Percentiles rank a stretch among this genome's conserved stretches.
These are phyloP conservation scores for Sporisorium reilianum DNA, from an alignment of 1,284 basidiomycete genomes.

Conservation along the genomic window DNA sequence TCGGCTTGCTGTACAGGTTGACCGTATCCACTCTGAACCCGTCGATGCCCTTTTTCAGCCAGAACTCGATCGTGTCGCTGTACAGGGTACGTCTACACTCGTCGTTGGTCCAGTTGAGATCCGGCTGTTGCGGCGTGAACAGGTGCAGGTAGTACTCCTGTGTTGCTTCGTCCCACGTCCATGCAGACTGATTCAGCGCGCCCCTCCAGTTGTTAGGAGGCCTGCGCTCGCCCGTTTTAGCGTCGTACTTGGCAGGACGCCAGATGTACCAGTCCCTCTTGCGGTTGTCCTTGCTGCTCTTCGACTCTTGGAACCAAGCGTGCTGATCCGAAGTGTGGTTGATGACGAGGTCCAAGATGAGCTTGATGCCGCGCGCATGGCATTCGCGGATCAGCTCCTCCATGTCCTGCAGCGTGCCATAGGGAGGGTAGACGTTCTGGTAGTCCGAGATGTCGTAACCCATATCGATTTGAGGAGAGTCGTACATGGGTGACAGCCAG, in stretches of 20 bases:
- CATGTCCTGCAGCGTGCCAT: constrained; percentile 80
- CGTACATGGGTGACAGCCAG: constrained; percentile 82
- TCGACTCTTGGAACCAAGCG: constrained; percentile 79
- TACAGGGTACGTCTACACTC: constrained; percentile 74
- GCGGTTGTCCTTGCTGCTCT: constrained; percentile 74
- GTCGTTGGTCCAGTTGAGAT: constrained; percentile 81
- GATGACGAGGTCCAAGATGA: constrained; percentile 83
- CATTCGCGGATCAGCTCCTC: constrained; percentile 76
- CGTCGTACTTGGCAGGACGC: constrained; percentile 76
- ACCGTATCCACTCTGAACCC: constrained; percentile 74
- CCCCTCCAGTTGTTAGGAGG: constrained; percentile 80
- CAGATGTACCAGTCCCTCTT: constrained; percentile 83
- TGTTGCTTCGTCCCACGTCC: constrained; percentile 79
- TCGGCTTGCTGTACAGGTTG: constrained; percentile 60
- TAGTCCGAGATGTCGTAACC: constrained; percentile 76
- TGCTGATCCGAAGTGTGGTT: constrained; percentile 78
- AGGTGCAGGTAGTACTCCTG: constrained; percentile 81
- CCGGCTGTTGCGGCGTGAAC: constrained; percentile 79
- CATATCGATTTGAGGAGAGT: constrained; percentile 78
- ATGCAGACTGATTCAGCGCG: constrained; percentile 80
- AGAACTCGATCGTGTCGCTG: constrained; percentile 77
- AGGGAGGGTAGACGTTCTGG: constrained; percentile 77
- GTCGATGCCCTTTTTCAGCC: constrained; percentile 80
- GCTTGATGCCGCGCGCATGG: constrained; percentile 79
- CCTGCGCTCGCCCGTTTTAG: constrained; percentile 63